Percentiles rank a stretch among this genome's conserved stretches.
These are phyloP conservation scores for Cercospora nicotianae DNA, from an alignment of 2,329 filamentous ascomycete genomes.

Conservation along the genomic window DNA sequence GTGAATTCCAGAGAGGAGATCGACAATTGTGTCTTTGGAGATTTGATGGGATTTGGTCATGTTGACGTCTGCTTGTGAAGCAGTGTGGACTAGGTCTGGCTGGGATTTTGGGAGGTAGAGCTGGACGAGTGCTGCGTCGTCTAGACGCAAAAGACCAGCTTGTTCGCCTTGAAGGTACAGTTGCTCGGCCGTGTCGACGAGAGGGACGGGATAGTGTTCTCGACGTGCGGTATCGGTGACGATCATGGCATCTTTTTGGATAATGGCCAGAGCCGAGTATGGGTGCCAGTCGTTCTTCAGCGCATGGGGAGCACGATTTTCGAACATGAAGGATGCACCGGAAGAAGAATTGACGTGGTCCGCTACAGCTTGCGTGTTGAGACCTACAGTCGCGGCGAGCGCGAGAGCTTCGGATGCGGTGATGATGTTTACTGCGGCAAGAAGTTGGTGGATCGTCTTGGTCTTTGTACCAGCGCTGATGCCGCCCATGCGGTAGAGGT, in stretches of 20 bases:
- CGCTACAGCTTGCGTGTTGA: conserved; percentile 53
- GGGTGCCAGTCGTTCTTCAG: conserved; percentile 53
- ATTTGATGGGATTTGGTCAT: conserved; percentile 39
- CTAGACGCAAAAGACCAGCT: conserved; percentile 56
- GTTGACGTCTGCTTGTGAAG: conserved; percentile 40
- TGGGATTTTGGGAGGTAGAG: conserved; percentile 48
- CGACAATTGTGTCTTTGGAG: conserved; percentile 40
- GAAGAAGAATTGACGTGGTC: conserved; percentile 49
- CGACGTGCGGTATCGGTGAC: conserved; percentile 65
- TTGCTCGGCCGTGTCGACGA: conserved; percentile 65
- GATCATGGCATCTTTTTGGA: conserved; percentile 57
- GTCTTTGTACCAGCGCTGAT: conserved; percentile 57
- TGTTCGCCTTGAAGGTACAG: conserved; percentile 61
- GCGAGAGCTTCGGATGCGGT: conserved; percentile 58
- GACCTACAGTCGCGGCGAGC: conserved; percentile 54
- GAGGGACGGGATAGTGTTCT: conserved; percentile 59
- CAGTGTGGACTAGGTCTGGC: conserved; percentile 37
- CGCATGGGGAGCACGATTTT: conserved; percentile 55
- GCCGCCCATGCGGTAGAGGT: conserved; percentile 59
- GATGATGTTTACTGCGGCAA: conserved; percentile 60
- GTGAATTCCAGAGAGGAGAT: conserved; percentile 50
- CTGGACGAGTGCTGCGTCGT: conserved; percentile 58
- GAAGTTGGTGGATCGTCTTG: conserved; percentile 60
- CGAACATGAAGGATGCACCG: conserved; percentile 57
- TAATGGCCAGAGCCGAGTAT: conserved; percentile 48